phyloP scores from a whole-genome alignment of 2,329 filamentous ascomycete species.

The Madurella fahalii region DNA sequence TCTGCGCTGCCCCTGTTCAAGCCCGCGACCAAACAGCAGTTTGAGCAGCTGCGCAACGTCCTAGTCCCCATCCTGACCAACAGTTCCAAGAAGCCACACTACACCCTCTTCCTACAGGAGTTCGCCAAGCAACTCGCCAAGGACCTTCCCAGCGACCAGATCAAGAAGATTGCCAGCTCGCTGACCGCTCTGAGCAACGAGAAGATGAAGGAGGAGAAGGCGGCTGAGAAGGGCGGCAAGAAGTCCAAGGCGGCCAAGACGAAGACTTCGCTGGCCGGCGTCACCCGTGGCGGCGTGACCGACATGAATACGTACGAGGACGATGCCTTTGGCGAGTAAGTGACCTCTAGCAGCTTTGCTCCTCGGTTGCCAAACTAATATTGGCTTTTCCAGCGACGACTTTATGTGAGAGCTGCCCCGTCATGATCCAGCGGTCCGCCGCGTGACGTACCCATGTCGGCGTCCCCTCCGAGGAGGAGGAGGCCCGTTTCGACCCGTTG shows the following conservation, averaged over 20 bases:
- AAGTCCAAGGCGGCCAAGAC: slow-evolving; percentile 96
- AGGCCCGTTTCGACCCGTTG: not conserved
- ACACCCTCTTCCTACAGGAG: slow-evolving; percentile 84
- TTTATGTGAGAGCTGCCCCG: slow-evolving; percentile 58
- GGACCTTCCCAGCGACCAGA: slow-evolving; percentile 85
- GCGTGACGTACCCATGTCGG: slow-evolving; percentile 3
- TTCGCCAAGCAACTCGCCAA: slow-evolving; percentile 83
- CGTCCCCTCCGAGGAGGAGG: not conserved
- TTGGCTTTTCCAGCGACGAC: slow-evolving; percentile 53
- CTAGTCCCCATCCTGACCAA: slow-evolving; percentile 72
- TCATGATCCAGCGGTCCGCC: slow-evolving; percentile 14
- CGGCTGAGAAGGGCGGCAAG: slow-evolving; percentile 88
- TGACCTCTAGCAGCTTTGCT: not conserved
- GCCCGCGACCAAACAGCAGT: slow-evolving; percentile 81
- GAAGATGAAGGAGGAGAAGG: slow-evolving; percentile 98
- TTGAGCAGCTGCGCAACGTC: slow-evolving; percentile 71
- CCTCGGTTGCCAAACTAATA: not conserved
- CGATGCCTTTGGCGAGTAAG: slow-evolving; percentile 67
- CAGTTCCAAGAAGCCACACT: slow-evolving; percentile 85
- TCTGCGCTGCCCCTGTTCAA: slow-evolving; percentile 79
- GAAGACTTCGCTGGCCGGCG: slow-evolving; percentile 72
- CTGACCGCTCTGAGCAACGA: slow-evolving; percentile 92
- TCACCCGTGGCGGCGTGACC: slow-evolving; percentile 52
- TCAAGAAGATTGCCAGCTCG: slow-evolving; percentile 89
- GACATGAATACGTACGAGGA: slow-evolving; percentile 76